Base-by-base conservation (phyloP, 75 land plant species). In the Cunninghamia lanceolata region DNA sequence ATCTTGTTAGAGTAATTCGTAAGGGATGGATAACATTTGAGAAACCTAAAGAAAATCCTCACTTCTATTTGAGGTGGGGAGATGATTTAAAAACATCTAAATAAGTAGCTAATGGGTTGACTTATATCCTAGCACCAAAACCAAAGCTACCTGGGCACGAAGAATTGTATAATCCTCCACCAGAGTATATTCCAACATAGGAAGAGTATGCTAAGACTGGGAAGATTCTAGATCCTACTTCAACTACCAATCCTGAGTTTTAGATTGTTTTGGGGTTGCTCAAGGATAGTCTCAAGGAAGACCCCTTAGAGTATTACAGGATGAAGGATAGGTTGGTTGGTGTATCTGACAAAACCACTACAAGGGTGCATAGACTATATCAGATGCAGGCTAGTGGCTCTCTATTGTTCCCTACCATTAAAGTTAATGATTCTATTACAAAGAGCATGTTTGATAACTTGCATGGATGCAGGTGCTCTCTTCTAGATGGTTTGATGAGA, bases 121-220 rank as follows among this genome's bases (percentile, higher is more conserved):
- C 92, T 46, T 95, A 96, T 85, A 96, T 98, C 56, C 97, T 99
- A 84, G 88, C 99, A 19, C 99, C 99, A 34, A 98, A 95, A 87
- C 88, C 93, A 71, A 98, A 94, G 83, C 84, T 94, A 38, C 95
- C 99, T 88, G 99, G 99, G 39, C 99, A 98, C 85, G 99, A 96
- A 86, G 99, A 96, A 83, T 96, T 99, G 52, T 96, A 94, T 63
- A 96, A 95, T 90, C 99, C 99, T 76, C 96, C 99, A 77, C 89
- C 91, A 14, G 99, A 98, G 73, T 98, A 94, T 89, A 92, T 98
- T n/a, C 99, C 99, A 53, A 92, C 99, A 75, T 92, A 95, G 87
- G 99, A 98, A 87, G 99, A 98, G 83, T n/a, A n/a, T n/a, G n/a
- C n/a, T n/a, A n/a, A n/a, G n/a, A n/a, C n/a, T n/a, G n/a, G n/a